Evolutionary conservation across 2,329 filamentous ascomycete species (phyloP).

Genomic region (Botrytis cinerea): DNA sequence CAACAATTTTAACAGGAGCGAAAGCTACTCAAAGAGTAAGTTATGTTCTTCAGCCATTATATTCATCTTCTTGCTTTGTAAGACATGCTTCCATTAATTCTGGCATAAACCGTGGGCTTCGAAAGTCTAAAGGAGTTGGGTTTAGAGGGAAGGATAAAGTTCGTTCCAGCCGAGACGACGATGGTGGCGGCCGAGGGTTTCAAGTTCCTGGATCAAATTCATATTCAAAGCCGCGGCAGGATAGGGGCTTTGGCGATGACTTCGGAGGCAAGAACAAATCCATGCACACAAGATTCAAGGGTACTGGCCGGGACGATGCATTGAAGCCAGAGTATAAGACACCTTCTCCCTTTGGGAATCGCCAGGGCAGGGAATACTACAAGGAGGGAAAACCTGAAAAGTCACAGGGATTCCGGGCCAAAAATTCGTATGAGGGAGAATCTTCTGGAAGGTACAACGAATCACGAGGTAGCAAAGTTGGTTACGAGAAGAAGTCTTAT

Average conservation of each 20-base stretch:
- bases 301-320: not conserved
- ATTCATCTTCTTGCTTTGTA: slow-evolving; percentile 22
- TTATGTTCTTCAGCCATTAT: slow-evolving; percentile 4
- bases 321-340: not conserved
- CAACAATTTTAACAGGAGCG: slow-evolving; percentile 27
- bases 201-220: not conserved
- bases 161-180: not conserved
- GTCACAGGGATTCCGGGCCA: not conserved
- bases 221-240: not conserved
- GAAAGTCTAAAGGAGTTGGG: slow-evolving; percentile 48
- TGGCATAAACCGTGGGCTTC: slow-evolving; percentile 68
- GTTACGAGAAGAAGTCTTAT: slow-evolving; percentile 6
- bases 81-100: slow-evolving; percentile 62
- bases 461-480: not conserved
- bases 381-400: not conserved
- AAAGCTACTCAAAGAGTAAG: slow-evolving; percentile 25
- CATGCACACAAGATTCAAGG: not conserved
- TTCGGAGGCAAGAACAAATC: not conserved
- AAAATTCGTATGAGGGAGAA: not conserved
- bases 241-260: not conserved
- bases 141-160: slow-evolving; percentile 34
- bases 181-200: slow-evolving; percentile 9
- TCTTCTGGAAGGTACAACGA: slow-evolving; percentile 2
- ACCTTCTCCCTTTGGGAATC: not conserved
- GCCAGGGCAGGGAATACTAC: not conserved